Base-by-base conservation (phyloP, 129 eudicot species). In the Artemisia argyi region DNA sequence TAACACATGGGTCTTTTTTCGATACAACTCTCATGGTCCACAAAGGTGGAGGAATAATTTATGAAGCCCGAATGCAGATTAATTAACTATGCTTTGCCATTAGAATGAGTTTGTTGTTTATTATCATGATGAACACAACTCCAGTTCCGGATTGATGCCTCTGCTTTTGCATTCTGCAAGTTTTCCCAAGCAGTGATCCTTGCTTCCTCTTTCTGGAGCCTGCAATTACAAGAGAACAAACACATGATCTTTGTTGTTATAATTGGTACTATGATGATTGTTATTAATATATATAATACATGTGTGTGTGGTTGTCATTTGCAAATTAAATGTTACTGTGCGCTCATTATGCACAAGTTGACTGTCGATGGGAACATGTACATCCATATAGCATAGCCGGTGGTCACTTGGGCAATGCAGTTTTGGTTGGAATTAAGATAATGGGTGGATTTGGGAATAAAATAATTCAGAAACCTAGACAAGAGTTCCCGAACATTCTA, bases 171-270 rank as follows among this genome's bases (percentile, higher is more conserved):
- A 83, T 90, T 94, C 81, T 94, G 97, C 78, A 94, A 78, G 78
- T 94, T 90, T 78, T 94, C 98, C 98, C 98, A 94, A n/a, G 98
- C 98, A 52, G 77, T 78, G 62, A 94, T 90, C 81, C 82, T 84
- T 63, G 96, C 96, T 82, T 90, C 97, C 76, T 94, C 93, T 77
- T 84, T 87, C 69, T 81, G 82, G 58, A 82, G 75, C 84, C 98
- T 92, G 84, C 82, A 77, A 63, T 68, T 61, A 69, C 59, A 77
- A 60, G 50, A 69, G 3, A 61, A 22, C 54, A 61, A 42, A 71
- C 55, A 6, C 69, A 60, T 59, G 19, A 58, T 67, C 60, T 28
- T 44, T 64, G 9, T 70, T 57, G 26, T n/a, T 61, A 62, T 30
- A 4, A 30, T 30, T 30, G 35, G 35, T 30, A 30, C 35, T 30